phyloP scores from a whole-genome alignment of 495 filamentous ascomycete genomes.

The Annulohypoxylon stygium region DNA sequence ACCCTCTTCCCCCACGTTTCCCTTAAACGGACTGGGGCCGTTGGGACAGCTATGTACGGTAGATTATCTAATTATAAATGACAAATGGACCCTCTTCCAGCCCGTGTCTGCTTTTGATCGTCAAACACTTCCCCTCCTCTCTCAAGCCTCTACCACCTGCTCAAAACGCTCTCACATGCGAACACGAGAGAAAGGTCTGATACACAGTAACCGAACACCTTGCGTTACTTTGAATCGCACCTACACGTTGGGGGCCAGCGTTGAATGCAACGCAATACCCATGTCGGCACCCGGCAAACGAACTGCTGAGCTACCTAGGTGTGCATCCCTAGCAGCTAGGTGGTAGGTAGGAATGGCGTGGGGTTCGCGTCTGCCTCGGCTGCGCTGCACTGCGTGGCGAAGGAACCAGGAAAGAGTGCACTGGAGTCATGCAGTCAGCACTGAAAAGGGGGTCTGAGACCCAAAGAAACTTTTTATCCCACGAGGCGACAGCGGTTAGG shows the following conservation, averaged over 20 bases:
- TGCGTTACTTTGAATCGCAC: constrained; percentile 20
- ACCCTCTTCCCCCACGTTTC: constrained; percentile 27
- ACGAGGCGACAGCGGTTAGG: constrained; percentile 38
- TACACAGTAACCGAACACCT: constrained; percentile 18
- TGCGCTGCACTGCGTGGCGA: constrained; percentile 29
- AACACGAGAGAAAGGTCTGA: constrained; percentile 23
- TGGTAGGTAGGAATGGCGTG: constrained; percentile 22
- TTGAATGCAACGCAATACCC: constrained; percentile 30
- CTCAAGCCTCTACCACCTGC: constrained; percentile 7
- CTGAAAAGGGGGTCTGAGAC: constrained; percentile 27
- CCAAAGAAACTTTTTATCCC: constrained; percentile 11
- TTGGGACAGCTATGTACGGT: constrained; percentile 6
- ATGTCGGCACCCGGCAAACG: constrained; percentile 45
- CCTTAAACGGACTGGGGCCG: neutral
- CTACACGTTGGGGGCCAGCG: constrained; percentile 25
- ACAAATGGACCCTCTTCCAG: constrained; percentile 17
- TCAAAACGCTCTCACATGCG: constrained; percentile 23
- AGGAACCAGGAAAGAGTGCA: neutral
- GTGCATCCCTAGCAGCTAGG: constrained; percentile 10
- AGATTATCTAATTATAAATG: constrained; percentile 38
- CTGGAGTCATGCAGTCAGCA: constrained; percentile 44
- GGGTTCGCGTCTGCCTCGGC: constrained; percentile 38
- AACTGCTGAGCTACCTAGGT: constrained; percentile 24
- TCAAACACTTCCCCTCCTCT: constrained; percentile 1
- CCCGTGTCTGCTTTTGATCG: constrained; percentile 1